These are phyloP conservation scores for Neopestalotiopsis sp. DNA, from an alignment of 2,329 filamentous ascomycete genomes.

Conservation along the genomic window DNA sequence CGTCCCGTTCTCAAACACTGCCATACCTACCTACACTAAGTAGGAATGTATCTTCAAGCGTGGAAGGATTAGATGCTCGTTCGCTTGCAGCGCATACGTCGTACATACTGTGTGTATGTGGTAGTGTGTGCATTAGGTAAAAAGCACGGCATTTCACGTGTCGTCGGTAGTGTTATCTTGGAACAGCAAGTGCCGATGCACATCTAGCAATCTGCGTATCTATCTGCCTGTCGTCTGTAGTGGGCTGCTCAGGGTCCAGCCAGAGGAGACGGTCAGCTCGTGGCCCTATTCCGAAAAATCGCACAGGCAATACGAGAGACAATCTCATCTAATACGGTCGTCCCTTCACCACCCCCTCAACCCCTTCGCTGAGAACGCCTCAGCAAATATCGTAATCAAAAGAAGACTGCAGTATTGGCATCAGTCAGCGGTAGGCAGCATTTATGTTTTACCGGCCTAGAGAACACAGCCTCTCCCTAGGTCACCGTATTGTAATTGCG, in stretches of 20 bases:
- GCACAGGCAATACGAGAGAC: neutral
- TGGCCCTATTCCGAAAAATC: neutral
- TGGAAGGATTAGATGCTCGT: too few relatives aligned
- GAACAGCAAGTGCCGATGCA: too few relatives aligned
- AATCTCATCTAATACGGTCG: constrained; percentile 1
- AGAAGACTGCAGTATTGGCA: neutral
- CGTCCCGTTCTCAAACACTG: neutral
- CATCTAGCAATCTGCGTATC: too few relatives aligned
- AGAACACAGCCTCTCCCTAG: constrained; percentile 14
- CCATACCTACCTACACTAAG: neutral
- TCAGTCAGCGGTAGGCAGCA: neutral
- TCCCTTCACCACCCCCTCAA: neutral
- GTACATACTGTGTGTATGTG: too few relatives aligned
- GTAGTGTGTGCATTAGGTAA: neutral
- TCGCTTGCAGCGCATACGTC: too few relatives aligned
- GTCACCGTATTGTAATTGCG: constrained; percentile 19
- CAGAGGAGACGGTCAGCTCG: neutral
- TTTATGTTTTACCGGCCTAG: neutral
- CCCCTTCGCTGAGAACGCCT: neutral
- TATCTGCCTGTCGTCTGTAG: neutral
- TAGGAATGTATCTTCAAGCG: too few relatives aligned
- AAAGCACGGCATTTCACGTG: neutral
- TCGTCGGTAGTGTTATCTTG: neutral
- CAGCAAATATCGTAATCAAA: neutral
- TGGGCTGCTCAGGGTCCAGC: neutral